phyloP scores from a whole-genome alignment of 768 basidiomycete species.

The Tylopilus vinaceipallidus region DNA sequence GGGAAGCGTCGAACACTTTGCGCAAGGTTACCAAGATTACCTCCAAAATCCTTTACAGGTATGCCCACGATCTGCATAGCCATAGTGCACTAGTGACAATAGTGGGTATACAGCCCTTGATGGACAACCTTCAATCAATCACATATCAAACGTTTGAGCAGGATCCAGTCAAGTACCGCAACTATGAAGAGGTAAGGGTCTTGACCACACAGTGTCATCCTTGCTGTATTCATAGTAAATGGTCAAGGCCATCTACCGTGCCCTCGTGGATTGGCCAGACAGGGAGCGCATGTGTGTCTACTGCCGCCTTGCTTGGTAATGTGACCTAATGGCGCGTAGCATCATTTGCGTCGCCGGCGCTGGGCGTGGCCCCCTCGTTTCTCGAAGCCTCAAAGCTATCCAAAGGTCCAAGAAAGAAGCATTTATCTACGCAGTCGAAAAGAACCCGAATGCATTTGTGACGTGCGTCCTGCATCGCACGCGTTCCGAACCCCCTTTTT shows the following conservation, averaged over 20 bases:
- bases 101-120: constrained; percentile 64
- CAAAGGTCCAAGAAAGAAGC: constrained; percentile 61
- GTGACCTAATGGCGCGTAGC: constrained; percentile 40
- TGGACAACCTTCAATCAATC: constrained; percentile 94
- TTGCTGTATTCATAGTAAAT: constrained; percentile 8
- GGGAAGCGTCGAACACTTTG: constrained; percentile 86
- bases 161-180: constrained; percentile 93
- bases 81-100: constrained; percentile 7
- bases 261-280: constrained; percentile 68
- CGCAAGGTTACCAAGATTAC: constrained; percentile 92
- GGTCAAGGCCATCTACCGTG: constrained; percentile 72
- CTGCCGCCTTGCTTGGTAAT: constrained; percentile 15
- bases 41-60: constrained; percentile 94
- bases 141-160: constrained; percentile 98
- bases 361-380: constrained; percentile 90
- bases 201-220: constrained; percentile 9
- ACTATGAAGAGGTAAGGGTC: constrained; percentile 82
- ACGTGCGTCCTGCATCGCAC: constrained; percentile 60
- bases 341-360: constrained; percentile 92
- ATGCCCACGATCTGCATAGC: constrained; percentile 16
- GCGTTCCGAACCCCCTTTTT: constrained; percentile 8
- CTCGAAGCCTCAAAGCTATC: constrained; percentile 77
- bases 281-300: constrained; percentile 59
- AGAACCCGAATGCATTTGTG: constrained; percentile 94
- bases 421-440: constrained; percentile 86